Evolutionary conservation across 306 rosid genomes (phyloP).

Genomic region (Medicago ruthenica): DNA sequence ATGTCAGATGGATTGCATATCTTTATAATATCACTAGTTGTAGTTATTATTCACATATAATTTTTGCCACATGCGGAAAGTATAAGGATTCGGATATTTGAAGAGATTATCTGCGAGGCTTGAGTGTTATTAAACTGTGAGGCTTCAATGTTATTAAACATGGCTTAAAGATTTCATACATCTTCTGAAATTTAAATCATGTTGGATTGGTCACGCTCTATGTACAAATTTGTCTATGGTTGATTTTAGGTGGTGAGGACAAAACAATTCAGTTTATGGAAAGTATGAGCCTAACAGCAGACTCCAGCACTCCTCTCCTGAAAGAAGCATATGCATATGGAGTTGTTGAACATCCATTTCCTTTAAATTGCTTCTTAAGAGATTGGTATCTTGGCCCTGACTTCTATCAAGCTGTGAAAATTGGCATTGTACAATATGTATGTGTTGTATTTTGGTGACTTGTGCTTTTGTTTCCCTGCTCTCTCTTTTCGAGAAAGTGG

Average conservation of each 20-base stretch:
- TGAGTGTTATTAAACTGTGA: constrained; percentile 15
- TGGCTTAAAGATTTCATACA: constrained; percentile 24
- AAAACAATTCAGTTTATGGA: constrained; percentile 90
- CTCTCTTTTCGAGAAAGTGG: neutral
- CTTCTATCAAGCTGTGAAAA: constrained; percentile 95
- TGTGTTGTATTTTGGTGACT: constrained; percentile 57
- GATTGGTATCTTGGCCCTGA: constrained; percentile 92
- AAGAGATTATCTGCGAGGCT: constrained; percentile 22
- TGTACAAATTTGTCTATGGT: constrained; percentile 32
- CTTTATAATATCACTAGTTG: constrained; percentile 26
- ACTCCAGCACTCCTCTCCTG: constrained; percentile 79
- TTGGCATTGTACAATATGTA: constrained; percentile 99
- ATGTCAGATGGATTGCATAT: constrained; percentile 44
- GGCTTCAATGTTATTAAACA: constrained; percentile 30
- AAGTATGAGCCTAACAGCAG: constrained; percentile 66
- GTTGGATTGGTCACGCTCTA: constrained; percentile 21
- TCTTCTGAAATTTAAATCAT: constrained; percentile 23
- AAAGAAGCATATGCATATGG: constrained; percentile 82
- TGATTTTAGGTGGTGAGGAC: constrained; percentile 85
- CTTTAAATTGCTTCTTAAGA: constrained; percentile 75
- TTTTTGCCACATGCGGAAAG: constrained; percentile 20
- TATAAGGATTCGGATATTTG: constrained; percentile 20
- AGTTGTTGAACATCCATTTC: constrained; percentile 96
- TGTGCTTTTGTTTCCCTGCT: constrained; percentile 36
- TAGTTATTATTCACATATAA: constrained; percentile 27